phyloP scores from a whole-genome alignment of 2,329 filamentous ascomycete genomes.

The Beauveria sp. region DNA sequence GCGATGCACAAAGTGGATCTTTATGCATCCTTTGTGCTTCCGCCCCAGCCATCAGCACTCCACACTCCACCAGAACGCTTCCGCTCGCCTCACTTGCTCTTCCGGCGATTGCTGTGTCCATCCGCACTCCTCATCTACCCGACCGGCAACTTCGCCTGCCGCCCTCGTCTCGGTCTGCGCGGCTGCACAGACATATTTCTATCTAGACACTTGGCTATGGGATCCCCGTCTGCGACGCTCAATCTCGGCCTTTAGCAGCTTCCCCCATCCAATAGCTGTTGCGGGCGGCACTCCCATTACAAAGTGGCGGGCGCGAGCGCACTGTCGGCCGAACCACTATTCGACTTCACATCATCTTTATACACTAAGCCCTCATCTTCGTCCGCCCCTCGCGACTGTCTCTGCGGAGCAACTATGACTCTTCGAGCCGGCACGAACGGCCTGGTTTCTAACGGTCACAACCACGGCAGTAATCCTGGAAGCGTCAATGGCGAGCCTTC shows the following conservation, averaged over 20 bases:
- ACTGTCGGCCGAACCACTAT: not conserved
- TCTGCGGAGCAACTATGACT: not conserved
- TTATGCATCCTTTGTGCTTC: not conserved
- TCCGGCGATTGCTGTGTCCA: not conserved
- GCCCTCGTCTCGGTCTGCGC: not conserved
- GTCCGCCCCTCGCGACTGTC: not conserved
- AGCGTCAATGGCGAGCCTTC: slow-evolving; percentile 8
- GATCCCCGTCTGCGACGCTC: not conserved
- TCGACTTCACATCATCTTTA: not conserved
- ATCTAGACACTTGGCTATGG: not conserved
- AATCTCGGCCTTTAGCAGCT: not conserved
- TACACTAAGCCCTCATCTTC: not conserved
- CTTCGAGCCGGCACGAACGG: slow-evolving; percentile 2
- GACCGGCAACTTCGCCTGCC: not conserved
- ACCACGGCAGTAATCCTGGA: slow-evolving; percentile 1
- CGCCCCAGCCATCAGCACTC: not conserved
- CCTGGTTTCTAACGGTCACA: slow-evolving; percentile 2
- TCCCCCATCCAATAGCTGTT: not conserved
- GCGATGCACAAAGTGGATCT: not conserved
- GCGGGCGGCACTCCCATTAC: not conserved
- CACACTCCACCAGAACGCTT: not conserved
- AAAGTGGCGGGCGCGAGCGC: not conserved
- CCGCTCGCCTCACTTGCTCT: not conserved
- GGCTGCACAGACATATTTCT: not conserved
- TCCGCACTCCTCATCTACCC: not conserved